These are phyloP conservation scores for Aspergillus pseudonomiae DNA, from an alignment of 2,329 filamentous ascomycete species.

Conservation along the genomic window DNA sequence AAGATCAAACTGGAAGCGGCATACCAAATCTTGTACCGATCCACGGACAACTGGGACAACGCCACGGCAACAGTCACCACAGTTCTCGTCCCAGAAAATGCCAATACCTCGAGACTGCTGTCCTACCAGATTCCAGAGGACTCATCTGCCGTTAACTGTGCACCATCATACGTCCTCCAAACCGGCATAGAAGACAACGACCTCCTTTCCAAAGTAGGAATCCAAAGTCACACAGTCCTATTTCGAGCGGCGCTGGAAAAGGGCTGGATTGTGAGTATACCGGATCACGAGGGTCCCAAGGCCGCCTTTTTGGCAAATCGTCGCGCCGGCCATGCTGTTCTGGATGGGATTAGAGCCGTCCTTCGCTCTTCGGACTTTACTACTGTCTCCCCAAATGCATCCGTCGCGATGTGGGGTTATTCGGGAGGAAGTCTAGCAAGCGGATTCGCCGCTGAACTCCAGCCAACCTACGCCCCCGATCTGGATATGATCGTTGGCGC, in stretches of 20 bases:
- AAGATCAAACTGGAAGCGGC: background rate
- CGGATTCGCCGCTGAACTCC: background rate
- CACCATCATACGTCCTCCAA: slow-evolving; percentile 6
- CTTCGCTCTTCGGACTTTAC: background rate
- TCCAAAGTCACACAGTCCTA: background rate
- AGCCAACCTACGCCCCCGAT: background rate
- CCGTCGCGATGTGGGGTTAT: background rate
- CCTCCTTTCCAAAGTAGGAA: background rate
- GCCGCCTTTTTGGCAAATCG: background rate
- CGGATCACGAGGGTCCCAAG: background rate
- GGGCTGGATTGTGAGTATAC: background rate
- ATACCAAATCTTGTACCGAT: background rate
- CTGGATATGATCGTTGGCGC: background rate
- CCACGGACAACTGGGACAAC: background rate
- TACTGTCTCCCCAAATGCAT: background rate
- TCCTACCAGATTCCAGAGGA: slow-evolving; percentile 7
- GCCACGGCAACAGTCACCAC: slow-evolving; percentile 3
- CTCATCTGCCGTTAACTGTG: background rate
- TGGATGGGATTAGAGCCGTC: background rate
- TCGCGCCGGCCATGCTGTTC: background rate
- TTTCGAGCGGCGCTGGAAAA: background rate
- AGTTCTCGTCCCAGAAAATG: slow-evolving; percentile 4
- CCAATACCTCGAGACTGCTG: background rate
- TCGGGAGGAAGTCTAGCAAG: background rate
- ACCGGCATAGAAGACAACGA: background rate